These are phyloP conservation scores for Trichosporon faecale DNA, from an alignment of 1,284 basidiomycete genomes.

Conservation along the genomic window DNA sequence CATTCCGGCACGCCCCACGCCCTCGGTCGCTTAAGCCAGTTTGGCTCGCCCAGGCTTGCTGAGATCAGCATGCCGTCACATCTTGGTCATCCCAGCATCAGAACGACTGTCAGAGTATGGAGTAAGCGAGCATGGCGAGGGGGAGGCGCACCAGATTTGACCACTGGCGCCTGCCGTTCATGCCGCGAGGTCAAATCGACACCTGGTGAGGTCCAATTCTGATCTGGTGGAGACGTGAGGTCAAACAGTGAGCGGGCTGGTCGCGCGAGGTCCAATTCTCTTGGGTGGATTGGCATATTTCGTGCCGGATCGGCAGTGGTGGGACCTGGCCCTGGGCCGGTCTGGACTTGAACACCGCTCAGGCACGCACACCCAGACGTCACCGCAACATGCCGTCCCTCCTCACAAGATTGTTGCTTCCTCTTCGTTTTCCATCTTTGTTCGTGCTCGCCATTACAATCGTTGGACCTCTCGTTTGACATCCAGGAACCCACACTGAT, in stretches of 20 bases:
- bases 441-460: not conserved
- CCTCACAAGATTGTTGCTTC: not conserved
- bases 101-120: not conserved
- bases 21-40: not conserved
- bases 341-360: not conserved
- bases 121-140: constrained; percentile 1
- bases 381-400: not conserved
- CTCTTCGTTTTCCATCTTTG: not conserved
- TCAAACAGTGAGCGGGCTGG: not conserved
- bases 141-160: too few relatives aligned
- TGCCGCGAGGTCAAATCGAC: not conserved
- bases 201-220: not conserved
- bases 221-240: not conserved
- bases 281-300: not conserved
- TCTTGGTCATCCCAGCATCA: not conserved
- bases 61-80: not conserved
- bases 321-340: not conserved
- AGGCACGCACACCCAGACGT: not conserved
- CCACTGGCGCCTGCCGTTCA: too few relatives aligned
- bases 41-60: not conserved
- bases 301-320: not conserved
- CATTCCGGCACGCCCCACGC: not conserved
- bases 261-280: not conserved
- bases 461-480: not conserved
- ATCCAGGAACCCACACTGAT: not conserved